These are phyloP conservation scores for Sclerotinia spermophila DNA, from an alignment of 2,329 filamentous ascomycete genomes.

Conservation along the genomic window DNA sequence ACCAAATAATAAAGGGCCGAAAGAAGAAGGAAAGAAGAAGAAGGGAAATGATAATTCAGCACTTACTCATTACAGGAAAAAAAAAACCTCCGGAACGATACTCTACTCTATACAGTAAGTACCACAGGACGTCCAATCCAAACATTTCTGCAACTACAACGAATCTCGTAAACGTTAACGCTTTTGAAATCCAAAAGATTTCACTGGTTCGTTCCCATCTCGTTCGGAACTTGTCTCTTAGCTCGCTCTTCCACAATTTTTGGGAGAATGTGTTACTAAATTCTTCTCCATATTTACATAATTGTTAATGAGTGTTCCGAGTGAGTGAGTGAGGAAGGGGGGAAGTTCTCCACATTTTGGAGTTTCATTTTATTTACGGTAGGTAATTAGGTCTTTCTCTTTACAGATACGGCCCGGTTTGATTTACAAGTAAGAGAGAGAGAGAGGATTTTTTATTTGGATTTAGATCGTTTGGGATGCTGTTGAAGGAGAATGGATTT, in stretches of 20 bases:
- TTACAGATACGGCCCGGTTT: neutral
- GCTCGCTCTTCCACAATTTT: neutral
- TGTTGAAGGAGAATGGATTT: neutral
- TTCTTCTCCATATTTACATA: neutral
- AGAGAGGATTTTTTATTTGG: neutral
- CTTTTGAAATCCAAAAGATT: too few relatives aligned
- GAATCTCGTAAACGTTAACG: too few relatives aligned
- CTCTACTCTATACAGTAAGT: too few relatives aligned
- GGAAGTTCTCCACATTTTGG: neutral
- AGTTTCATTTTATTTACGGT: neutral
- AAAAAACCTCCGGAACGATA: too few relatives aligned
- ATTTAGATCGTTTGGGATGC: neutral
- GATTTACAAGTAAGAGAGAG: too few relatives aligned
- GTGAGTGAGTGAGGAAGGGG: too few relatives aligned
- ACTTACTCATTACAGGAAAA: too few relatives aligned
- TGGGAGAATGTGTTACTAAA: slow-evolving; percentile 1
- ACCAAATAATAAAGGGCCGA: too few relatives aligned
- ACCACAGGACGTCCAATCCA: too few relatives aligned
- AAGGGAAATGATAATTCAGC: too few relatives aligned
- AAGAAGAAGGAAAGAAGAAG: too few relatives aligned
- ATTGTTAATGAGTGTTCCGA: neutral
- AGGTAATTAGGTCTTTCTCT: neutral
- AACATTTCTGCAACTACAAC: too few relatives aligned
- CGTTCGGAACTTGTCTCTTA: neutral
- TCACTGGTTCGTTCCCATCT: neutral